Evolutionary conservation across 768 basidiomycete genomes (phyloP).

Genomic region (Ramaria rubella): DNA sequence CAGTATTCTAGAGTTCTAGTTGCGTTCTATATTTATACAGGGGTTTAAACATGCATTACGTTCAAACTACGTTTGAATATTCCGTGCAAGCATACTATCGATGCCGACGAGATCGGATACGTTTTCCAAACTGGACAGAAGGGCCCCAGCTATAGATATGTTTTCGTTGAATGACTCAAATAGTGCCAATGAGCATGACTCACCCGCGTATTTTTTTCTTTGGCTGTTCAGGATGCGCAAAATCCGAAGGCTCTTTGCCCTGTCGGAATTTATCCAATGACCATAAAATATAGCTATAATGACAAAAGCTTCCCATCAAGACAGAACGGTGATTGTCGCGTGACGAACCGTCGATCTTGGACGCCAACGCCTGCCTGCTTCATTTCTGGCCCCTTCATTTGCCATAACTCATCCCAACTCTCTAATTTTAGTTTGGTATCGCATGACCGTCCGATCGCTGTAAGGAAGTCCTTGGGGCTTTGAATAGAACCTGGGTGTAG

Average conservation of each 20-base stretch:
- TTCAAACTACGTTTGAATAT: neutral
- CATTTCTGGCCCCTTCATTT: constrained; percentile 46
- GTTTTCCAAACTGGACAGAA: constrained; percentile 64
- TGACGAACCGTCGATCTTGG: constrained; percentile 61
- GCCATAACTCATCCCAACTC: constrained; percentile 73
- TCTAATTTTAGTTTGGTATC: constrained; percentile 59
- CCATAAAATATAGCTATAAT: constrained; percentile 72
- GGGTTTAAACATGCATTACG: neutral
- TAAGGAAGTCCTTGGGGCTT: constrained; percentile 60
- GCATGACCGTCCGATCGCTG: constrained; percentile 62
- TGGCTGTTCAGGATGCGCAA: constrained; percentile 59
- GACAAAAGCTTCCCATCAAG: neutral
- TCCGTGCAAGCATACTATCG: constrained; percentile 18
- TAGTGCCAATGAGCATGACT: constrained; percentile 22
- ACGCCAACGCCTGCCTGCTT: constrained; percentile 60
- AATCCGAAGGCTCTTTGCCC: constrained; percentile 46
- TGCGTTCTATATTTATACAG: neutral
- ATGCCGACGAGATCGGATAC: constrained; percentile 58
- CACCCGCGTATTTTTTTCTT: constrained; percentile 80
- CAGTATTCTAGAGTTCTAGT: constrained; percentile 57
- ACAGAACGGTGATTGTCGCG: neutral
- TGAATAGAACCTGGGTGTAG: constrained; percentile 38
- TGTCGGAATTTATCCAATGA: constrained; percentile 74
- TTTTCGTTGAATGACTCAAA: neutral
- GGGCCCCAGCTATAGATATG: constrained; percentile 56